Base-by-base conservation (phyloP, 495 filamentous ascomycete species). In the Xylaria nigripes region DNA sequence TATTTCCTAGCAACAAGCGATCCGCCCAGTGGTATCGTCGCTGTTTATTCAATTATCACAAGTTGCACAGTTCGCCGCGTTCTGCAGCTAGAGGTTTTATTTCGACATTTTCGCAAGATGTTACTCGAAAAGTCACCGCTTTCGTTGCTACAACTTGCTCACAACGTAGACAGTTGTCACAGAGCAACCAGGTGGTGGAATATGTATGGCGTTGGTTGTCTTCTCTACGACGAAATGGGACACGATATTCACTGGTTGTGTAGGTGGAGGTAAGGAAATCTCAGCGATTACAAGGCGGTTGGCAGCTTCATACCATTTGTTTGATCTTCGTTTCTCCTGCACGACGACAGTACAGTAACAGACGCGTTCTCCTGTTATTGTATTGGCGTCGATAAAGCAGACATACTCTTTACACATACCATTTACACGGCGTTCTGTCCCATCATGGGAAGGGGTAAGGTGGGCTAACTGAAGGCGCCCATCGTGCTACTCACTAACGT, bases 141-240 rank as follows among this genome's bases (percentile, higher is more conserved):
- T 43, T 24, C 22, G n/a, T 6, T 27, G 18, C 18, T 42, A 22
- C 44, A 34, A 38, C 34, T 18, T n/a, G 23, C 13, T 45, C 8
- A 5, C 34, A 22, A 18, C 32, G 22, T 23, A 8, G 15, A 22
- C 24, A 25, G 3, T 30, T 42, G 18, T 3, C 12, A 12, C 18
- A 32, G 25, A 42, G 30, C 34, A 29, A 18, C 21, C 22, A 30
- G 45, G 46, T 40, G 38, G 45, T 29, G 46, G 53, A 45, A 55
- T 50, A 49, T 24, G 15, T 47, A 12, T 24, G 53, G 53, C 53
- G 53, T 55, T 55, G 18, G 50, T 44, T 55, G 34, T 44, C 40
- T 55, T 50, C 34, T 36, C 21, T 32, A 50, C 30, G 59, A 44
- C 23, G 50, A 51, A 57, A 54, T 49, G 51, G 42, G 50, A 59